Evolutionary conservation across 768 basidiomycete genomes (phyloP).

Genomic region (Lactarius trivialis): DNA sequence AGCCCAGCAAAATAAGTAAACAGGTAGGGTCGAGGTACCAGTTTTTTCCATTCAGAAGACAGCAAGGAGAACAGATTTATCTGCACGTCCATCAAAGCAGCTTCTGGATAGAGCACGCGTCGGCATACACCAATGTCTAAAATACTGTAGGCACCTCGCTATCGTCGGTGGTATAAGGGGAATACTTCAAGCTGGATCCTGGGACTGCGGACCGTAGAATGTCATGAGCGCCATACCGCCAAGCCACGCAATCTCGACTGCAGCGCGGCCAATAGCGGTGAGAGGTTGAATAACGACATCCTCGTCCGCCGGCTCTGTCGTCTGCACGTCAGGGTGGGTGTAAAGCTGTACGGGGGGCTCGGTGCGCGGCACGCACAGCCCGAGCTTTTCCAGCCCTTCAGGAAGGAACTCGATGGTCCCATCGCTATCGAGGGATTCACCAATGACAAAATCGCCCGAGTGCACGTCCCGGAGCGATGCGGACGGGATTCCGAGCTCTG

Average conservation of each 20-base stretch:
- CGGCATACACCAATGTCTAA: no score
- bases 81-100: no score
- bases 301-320: conserved; percentile 38
- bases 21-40: no score
- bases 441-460: conserved; percentile 44
- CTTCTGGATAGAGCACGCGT: no score
- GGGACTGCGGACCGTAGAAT: conserved; percentile 26
- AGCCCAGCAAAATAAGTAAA: no score
- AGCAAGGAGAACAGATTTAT: no score
- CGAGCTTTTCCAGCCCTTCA: conserved; percentile 71
- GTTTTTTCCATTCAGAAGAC: no score
- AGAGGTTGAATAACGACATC: conserved; percentile 39
- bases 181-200: neutral
- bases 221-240: conserved; percentile 46
- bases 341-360: conserved; percentile 7
- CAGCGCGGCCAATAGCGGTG: conserved; percentile 44
- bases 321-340: conserved; percentile 23
- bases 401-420: conserved; percentile 72
- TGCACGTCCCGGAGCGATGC: conserved; percentile 33
- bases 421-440: conserved; percentile 54
- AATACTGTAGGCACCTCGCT: no score
- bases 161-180: no score
- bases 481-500: conserved; percentile 30
- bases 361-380: conserved; percentile 42
- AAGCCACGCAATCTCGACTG: conserved; percentile 49